Evolutionary conservation across 2,329 filamentous ascomycete species (phyloP).

Genomic region (Cryoendolithus antarcticus): DNA sequence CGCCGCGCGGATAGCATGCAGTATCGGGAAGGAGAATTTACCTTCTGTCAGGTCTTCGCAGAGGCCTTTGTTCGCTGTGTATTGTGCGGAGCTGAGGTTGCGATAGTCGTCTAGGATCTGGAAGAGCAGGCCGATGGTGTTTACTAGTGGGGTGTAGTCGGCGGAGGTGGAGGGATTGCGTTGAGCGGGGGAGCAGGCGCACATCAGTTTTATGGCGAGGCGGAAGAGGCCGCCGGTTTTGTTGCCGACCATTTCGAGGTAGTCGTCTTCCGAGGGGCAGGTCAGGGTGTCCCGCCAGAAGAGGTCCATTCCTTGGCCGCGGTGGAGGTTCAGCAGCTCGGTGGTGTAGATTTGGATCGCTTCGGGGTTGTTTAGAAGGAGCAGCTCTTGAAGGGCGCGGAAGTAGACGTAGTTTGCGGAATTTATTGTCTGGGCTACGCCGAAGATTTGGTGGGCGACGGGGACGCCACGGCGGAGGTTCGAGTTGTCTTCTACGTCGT

Average conservation of each 20-base stretch:
- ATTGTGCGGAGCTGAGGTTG: slow-evolving; percentile 55
- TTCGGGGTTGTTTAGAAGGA: slow-evolving; percentile 55
- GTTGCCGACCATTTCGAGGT: slow-evolving; percentile 87
- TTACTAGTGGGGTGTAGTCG: slow-evolving; percentile 75
- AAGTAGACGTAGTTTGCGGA: slow-evolving; percentile 86
- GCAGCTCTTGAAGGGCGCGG: slow-evolving; percentile 60
- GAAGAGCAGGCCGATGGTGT: slow-evolving; percentile 73
- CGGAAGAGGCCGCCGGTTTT: slow-evolving; percentile 84
- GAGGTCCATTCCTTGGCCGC: slow-evolving; percentile 82
- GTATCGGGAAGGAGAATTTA: slow-evolving; percentile 93
- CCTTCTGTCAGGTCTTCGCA: slow-evolving; percentile 94
- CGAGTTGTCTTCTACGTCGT: slow-evolving; percentile 79
- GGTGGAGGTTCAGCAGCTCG: slow-evolving; percentile 71
- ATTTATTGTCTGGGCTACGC: slow-evolving; percentile 79
- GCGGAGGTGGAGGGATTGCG: slow-evolving; percentile 20
- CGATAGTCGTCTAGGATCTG: slow-evolving; percentile 91
- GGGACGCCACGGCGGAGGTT: slow-evolving; percentile 65
- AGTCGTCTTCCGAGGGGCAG: slow-evolving; percentile 76
- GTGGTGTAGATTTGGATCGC: slow-evolving; percentile 64
- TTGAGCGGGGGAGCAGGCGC: slow-evolving; percentile 49
- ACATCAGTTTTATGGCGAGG: slow-evolving; percentile 77
- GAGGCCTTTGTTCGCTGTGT: slow-evolving; percentile 80
- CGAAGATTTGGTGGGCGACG: slow-evolving; percentile 75
- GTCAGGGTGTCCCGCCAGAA: slow-evolving; percentile 80
- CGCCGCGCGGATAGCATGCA: slow-evolving; percentile 76